phyloP scores from a whole-genome alignment of 768 basidiomycete genomes.

The Lentinula lateritia region DNA sequence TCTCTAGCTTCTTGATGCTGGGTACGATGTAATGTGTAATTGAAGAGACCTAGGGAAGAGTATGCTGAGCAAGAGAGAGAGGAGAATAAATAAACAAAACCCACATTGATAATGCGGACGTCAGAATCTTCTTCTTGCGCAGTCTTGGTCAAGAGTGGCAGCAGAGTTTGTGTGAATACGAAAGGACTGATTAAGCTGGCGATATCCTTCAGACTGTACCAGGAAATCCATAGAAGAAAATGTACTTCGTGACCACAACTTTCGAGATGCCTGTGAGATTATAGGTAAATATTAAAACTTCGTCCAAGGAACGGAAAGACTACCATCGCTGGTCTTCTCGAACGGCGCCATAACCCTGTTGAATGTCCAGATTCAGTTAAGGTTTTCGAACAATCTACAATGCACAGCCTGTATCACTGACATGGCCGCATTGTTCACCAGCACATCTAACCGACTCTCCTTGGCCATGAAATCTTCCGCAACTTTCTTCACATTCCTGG shows the following conservation, averaged over 20 bases:
- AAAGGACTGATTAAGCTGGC: constrained; percentile 22
- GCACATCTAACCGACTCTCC: constrained; percentile 8
- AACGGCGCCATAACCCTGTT: neutral
- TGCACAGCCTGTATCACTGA: neutral
- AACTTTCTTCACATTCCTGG: constrained; percentile 8
- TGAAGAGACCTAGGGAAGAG: constrained; percentile 7
- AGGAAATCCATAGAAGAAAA: neutral
- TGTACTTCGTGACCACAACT: neutral
- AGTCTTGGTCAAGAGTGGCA: constrained; percentile 24
- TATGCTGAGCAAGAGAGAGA: neutral
- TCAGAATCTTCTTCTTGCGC: constrained; percentile 18
- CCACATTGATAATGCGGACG: constrained; percentile 24
- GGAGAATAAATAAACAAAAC: neutral
- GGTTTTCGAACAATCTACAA: too few species aligned
- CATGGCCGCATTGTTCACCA: constrained; percentile 8
- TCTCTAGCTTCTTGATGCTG: constrained; percentile 10
- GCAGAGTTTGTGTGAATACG: constrained; percentile 20
- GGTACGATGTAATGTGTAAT: constrained; percentile 4
- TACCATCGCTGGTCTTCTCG: neutral
- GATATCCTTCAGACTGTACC: neutral
- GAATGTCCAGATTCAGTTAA: neutral
- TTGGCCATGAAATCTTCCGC: constrained; percentile 1
- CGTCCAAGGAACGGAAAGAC: too few species aligned
- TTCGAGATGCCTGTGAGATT: neutral
- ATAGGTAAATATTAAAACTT: too few species aligned